Evolutionary conservation across 768 basidiomycete species (phyloP).

Genomic region (Pilatotrama ljubarskyi): DNA sequence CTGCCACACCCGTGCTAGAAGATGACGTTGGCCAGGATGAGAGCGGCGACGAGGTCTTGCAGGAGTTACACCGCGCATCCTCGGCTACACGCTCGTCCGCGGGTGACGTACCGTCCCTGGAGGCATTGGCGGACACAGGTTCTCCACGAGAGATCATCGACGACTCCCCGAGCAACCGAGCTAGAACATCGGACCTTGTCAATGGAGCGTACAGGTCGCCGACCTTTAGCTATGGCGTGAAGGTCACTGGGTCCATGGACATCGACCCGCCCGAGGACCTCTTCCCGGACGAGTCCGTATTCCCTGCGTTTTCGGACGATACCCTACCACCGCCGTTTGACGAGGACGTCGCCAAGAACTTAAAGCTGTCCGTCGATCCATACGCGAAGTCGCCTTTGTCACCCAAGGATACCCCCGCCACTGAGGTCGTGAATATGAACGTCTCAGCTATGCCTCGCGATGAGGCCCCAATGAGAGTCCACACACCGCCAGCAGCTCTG

Average conservation of each 20-base stretch:
- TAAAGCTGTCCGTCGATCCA: not conserved
- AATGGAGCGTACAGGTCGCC: too few species aligned
- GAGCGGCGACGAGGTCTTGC: not conserved
- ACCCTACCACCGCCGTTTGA: not conserved
- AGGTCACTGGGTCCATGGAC: not conserved
- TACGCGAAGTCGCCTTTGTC: too few species aligned
- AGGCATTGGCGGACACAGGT: not conserved
- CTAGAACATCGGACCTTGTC: not conserved
- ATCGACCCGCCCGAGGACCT: not conserved
- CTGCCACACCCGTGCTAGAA: not conserved
- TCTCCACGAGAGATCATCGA: not conserved
- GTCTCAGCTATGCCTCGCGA: too few species aligned
- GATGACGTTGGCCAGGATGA: not conserved
- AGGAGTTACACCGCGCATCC: not conserved
- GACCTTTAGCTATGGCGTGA: not conserved
- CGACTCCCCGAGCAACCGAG: not conserved
- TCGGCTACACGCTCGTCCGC: not conserved
- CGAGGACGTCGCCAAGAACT: not conserved
- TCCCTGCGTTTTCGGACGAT: not conserved
- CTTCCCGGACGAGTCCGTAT: not conserved
- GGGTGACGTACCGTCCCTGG: not conserved
- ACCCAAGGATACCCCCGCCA: too few species aligned
- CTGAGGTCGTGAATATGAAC: too few species aligned
- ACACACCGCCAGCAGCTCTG: not conserved
- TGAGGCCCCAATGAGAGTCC: too few species aligned